Base-by-base conservation (phyloP, 768 basidiomycete species). In the Russula olivacea region DNA sequence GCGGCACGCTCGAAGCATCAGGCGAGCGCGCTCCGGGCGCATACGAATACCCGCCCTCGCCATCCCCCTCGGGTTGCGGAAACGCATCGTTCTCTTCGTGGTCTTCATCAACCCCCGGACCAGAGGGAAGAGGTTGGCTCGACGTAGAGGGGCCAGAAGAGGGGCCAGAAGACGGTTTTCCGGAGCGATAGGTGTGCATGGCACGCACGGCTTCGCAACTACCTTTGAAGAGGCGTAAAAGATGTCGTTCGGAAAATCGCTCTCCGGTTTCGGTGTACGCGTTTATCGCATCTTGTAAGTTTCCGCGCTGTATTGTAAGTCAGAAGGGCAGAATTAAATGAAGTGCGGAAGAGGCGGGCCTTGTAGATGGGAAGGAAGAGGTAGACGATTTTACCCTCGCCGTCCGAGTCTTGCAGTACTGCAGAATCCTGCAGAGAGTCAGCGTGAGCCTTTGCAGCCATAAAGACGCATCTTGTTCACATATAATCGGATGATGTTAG, bases 281-380 rank as follows among this genome's bases (percentile, higher is more conserved):
- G 70, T 93, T 93, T 66, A 99, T 98, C 34, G 85, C 85, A 71
- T 98, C 94, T 81, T 98, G 97, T 8, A 99, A 81, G 70, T 98
- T 98, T 32, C 93, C 96, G 58, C 88, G 81, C 91, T 93, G 67
- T 11, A 59, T 43, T 12, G 21, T 60, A 58, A 59, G 69, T 51
- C 65, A 65, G n/a, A 59, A 17, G 64, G 32, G 67, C 43, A 41
- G 5, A 41, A 34, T 4, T 3, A 48, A 40, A 8, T 25, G 17
- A 6, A 21, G 38, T 14, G 32, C 30, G 45, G 34, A 53, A 25
- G 49, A n/a, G 70, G 70, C 76, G 41, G 50, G 88, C 91, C 80
- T 91, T 88, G 78, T 94, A 98, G 38, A 93, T 79, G 0, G 97
- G 97, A 6, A 98, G 78, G 79, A 99, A 98, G 58, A 98, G 85